A percentile compares a stretch with the other conserved stretches of the same genome.
phyloP scores from a whole-genome alignment of 2,329 filamentous ascomycete genomes.

The Didymella sp. region DNA sequence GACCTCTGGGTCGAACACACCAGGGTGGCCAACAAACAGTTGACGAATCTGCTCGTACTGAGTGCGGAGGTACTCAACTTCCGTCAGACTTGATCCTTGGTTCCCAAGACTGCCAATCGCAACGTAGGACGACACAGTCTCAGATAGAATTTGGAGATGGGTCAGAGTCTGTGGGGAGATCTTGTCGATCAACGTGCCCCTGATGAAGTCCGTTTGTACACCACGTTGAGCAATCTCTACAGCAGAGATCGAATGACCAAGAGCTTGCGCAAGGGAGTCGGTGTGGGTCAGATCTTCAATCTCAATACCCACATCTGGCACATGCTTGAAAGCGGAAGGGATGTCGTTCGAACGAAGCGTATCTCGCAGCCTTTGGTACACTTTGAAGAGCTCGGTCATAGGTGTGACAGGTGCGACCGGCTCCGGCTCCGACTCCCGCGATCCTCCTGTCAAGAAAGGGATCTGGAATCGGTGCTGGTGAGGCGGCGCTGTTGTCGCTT shows the following conservation, averaged over 20 bases:
- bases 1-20: constrained; percentile 47
- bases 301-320: constrained; percentile 47
- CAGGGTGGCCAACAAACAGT: constrained; percentile 69
- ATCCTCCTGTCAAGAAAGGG: constrained; percentile 33
- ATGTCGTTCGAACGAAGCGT: constrained; percentile 62
- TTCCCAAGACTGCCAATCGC: constrained; percentile 74
- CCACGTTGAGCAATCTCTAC: constrained; percentile 93
- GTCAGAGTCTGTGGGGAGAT: constrained; percentile 84
- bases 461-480: constrained; percentile 36
- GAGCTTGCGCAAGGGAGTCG: constrained; percentile 68
- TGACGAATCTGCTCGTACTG: constrained; percentile 76
- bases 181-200: constrained; percentile 79
- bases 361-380: constrained; percentile 64
- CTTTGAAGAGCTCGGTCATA: constrained; percentile 58
- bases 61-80: constrained; percentile 71
- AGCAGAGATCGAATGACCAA: constrained; percentile 86
- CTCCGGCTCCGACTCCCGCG: constrained; percentile 13
- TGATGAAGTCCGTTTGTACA: constrained; percentile 70
- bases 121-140: constrained; percentile 86
- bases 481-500: constrained; percentile 31
- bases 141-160: constrained; percentile 85
- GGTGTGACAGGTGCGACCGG: constrained; percentile 23
- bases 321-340: constrained; percentile 55
- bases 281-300: constrained; percentile 59
- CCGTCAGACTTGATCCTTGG: constrained; percentile 66